Evolutionary conservation across 2,329 filamentous ascomycete species (phyloP), one percentile per base, ranked within the genome.

Genomic region (Cladobotryum protrusum): DNA sequence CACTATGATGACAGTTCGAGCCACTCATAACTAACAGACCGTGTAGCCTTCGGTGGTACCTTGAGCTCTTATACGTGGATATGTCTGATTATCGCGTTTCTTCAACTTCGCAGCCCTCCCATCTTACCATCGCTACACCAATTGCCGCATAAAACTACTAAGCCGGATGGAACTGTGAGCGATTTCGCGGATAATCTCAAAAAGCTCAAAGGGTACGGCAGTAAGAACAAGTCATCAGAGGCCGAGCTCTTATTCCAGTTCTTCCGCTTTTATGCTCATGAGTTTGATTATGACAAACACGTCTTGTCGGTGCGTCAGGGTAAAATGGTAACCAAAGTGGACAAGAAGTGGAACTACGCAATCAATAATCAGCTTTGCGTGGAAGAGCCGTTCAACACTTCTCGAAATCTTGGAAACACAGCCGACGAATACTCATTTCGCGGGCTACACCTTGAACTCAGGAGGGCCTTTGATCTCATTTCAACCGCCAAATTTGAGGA

Each of bases 21-120:
- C 18, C 13, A n/a, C 4, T 17, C 13, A 5, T 34, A 15, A 39
- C 63, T 64, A 51, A 65, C 54, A 39, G 17, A 18, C 34, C 13
- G 45, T 37, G 33, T 64, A 95, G 93, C 87, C 52, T 89, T 90
- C 64, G 91, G 93, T 55, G 91, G 89, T 50, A 99, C 93, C 6
- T 77, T 99, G 53, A 97, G 92, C 68, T 99, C 93, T 15, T 99
- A 99, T 65, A 96, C 93, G 18, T 99, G 93, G 93, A 97, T 97
- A 65, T 99, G 93, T 69, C 82, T 99, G 77, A 95, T 97, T 58
- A 86, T 99, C 64, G 95, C 90, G 59, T 99, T 97, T 63, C 78
- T 99, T 20, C 93, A 99, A 69, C 86, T 89, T 46, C 83, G 90
- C 60, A 78, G 86, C 52, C 87, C 89, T 14, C 87, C 92, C 0